Evolutionary conservation across 2,329 filamentous ascomycete genomes (phyloP).

Genomic region (Xylaria sp.): DNA sequence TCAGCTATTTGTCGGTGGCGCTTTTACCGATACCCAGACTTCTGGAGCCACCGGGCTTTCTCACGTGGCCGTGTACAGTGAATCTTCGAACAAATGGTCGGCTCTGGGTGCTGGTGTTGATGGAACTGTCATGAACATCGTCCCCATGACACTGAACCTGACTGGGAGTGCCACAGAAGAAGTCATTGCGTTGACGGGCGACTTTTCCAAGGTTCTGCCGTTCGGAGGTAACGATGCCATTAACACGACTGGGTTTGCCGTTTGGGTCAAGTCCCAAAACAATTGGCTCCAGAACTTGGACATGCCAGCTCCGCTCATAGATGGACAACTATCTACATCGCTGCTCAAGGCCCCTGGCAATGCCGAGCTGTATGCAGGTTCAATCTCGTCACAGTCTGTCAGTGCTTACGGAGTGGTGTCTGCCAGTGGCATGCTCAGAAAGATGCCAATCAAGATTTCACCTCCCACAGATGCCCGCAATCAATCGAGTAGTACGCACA

Average conservation of each 20-base stretch:
- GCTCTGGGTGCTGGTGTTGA: constrained; percentile 81
- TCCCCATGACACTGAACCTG: constrained; percentile 74
- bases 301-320: constrained; percentile 58
- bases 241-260: constrained; percentile 68
- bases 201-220: constrained; percentile 66
- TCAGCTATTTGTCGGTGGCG: constrained; percentile 73
- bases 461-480: constrained; percentile 29
- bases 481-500: constrained; percentile 37
- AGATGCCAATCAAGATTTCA: constrained; percentile 54
- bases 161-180: constrained; percentile 62
- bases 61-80: constrained; percentile 73
- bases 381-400: constrained; percentile 69
- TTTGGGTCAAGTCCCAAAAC: constrained; percentile 80
- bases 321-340: constrained; percentile 65
- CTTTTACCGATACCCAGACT: constrained; percentile 69
- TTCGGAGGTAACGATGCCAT: constrained; percentile 60
- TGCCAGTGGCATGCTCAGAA: constrained; percentile 51
- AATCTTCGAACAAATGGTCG: constrained; percentile 62
- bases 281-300: constrained; percentile 86
- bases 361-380: constrained; percentile 74
- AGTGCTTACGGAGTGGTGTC: constrained; percentile 67
- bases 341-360: constrained; percentile 59
- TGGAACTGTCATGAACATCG: constrained; percentile 68
- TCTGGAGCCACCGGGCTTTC: constrained; percentile 59
- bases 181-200: constrained; percentile 73